These are phyloP conservation scores for Parathielavia hyrcaniae DNA, from an alignment of 495 filamentous ascomycete genomes.

Conservation along the genomic window DNA sequence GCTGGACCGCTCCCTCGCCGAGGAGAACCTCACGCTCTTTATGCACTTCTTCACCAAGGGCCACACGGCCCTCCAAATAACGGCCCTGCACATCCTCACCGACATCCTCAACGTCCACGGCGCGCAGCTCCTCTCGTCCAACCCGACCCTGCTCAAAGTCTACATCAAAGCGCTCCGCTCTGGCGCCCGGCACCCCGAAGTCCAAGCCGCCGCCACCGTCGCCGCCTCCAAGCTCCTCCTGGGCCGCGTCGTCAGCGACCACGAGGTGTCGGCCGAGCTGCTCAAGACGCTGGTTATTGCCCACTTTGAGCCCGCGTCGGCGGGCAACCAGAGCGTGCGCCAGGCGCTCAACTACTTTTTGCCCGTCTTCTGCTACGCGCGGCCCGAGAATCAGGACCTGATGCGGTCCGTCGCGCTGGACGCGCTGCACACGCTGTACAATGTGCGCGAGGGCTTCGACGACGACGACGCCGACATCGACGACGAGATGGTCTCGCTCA, in stretches of 20 bases:
- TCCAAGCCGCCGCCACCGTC: slow-evolving; percentile 75
- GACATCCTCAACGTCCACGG: slow-evolving; percentile 89
- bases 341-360: slow-evolving; percentile 93
- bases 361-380: slow-evolving; percentile 86
- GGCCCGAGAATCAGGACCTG: slow-evolving; percentile 67
- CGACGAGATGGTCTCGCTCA: slow-evolving; percentile 73
- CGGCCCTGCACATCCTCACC: slow-evolving; percentile 83
- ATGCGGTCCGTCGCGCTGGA: slow-evolving; percentile 67
- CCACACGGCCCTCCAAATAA: slow-evolving; percentile 80
- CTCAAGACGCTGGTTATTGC: slow-evolving; percentile 74
- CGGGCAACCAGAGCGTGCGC: slow-evolving; percentile 75
- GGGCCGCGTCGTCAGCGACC: slow-evolving; percentile 57
- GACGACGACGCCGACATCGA: slow-evolving; percentile 74
- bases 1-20: slow-evolving; percentile 82
- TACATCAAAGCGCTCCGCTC: slow-evolving; percentile 71
- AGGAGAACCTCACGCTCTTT: slow-evolving; percentile 89
- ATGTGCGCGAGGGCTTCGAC: slow-evolving; percentile 63
- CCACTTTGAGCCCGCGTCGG: slow-evolving; percentile 86
- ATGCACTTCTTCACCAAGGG: slow-evolving; percentile 94
- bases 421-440: slow-evolving; percentile 58
- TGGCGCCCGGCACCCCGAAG: slow-evolving; percentile 57
- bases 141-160: slow-evolving; percentile 61
- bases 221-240: slow-evolving; percentile 84
- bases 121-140: slow-evolving; percentile 57
- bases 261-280: slow-evolving; percentile 55